Base-by-base conservation (phyloP, 257 asterid species). In the Datura wrightii region DNA sequence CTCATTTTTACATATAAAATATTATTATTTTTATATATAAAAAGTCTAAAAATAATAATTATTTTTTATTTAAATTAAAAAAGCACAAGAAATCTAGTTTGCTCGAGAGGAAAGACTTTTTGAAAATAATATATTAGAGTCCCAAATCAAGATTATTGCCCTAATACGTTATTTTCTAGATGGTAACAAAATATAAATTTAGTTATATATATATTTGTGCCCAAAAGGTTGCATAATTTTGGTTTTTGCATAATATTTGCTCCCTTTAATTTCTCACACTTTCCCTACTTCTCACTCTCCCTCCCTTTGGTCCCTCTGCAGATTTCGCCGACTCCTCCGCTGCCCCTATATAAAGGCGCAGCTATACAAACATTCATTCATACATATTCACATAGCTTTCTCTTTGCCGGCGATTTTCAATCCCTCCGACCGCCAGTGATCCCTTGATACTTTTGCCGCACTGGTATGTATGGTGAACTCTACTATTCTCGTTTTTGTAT, bases 401-500 rank as follows among this genome's bases (percentile, higher is more conserved):
- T 52, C 41, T 84, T 60, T 15, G 15, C 54, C 86, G 90, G 83
- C 86, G 80, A 67, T 66, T 86, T 69, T 62, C 69, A 79, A 37
- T 76, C 85, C 8, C 63, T 63, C 71, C 81, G 82, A 69, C 84
- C 54, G 63, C 54, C 86, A 87, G 88, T 72, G 92, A 86, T 90
- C 88, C 60, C 56, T 55, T 42, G 46, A 78, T 56, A 48, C 85
- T 60, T 58, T 39, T 3, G 52, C 50, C 11, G 9, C 65, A 83
- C 87, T 83, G 89, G 92, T 90, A 85, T 56, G 84, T 78, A 19
- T 66, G 41, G 71, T 83, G 66, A 78, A 14, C 63, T 78, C 82
- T 79, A 5, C 37, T 46, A 52, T 53, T 58, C 7, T 50, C 53
- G 15, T 16, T 74, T 78, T 60, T 52, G 31, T 19, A 62, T 39